Base-by-base conservation (phyloP, 331 rosid species). In the Stylosanthes scabra region DNA sequence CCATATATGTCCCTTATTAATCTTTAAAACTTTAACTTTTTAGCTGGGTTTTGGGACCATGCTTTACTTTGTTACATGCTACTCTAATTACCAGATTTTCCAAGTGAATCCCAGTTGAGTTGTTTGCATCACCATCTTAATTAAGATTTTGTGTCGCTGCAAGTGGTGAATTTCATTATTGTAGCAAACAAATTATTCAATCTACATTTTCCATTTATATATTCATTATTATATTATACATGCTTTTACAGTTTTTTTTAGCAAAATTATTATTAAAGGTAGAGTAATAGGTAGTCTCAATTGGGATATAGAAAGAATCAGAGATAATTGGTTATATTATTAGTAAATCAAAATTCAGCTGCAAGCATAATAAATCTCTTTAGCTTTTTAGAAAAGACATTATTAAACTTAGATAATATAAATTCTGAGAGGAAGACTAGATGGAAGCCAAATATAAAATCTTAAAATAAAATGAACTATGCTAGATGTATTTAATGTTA, bases 31-130 rank as follows among this genome's bases (percentile, higher is more conserved):
- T 70, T 80, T 74, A 41, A 64, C 84, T 81, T 81, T 75, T 49
- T 75, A 58, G 81, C 84, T 81, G 78, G 72, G 82, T 72, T 76
- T 66, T 66, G 85, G 85, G 85, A 68, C 82, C 82, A 76, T 81
- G 9, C 34, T 47, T 66, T 42, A 27, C 82, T 81, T 81, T 71
- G 44, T 37, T 49, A 49, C 68, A 66, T 14, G 15, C 72, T 52
- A 14, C 72, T 52, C 68, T 80, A 68, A 80, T 76, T 59, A 59
- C 14, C 68, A 60, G 59, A 76, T 72, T 76, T 75, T 72, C 16
- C 63, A 31, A 15, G 13, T 51, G 46, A 63, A 70, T 70, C 70
- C 64, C 58, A 14, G 61, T 70, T 70, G 66, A 76, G 71, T 75
- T 75, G 76, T 58, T 65, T 59, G 15, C 59, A 71, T 70, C 70